Evolutionary conservation across 495 filamentous ascomycete species (phyloP), one percentile per base, ranked within the genome.

Genomic region (Daldinia grandis): DNA sequence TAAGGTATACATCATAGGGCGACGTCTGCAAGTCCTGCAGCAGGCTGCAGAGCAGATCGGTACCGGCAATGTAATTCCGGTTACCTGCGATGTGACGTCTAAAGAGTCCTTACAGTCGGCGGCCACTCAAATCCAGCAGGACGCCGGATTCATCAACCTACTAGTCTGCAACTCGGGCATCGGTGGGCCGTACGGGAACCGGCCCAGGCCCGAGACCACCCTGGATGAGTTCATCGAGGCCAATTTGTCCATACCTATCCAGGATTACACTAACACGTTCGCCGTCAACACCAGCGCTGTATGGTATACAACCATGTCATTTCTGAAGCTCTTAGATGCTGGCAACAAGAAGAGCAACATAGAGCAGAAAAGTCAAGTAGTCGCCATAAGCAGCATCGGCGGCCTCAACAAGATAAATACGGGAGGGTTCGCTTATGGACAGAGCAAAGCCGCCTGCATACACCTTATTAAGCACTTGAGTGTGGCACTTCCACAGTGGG

Each of bases 1-100:
- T 14, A 88, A 87, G 62, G 87, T 94, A 25, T 94, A 92, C 84
- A 92, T 94, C 56, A 71, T 90, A 40, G 90, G 90, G n/a, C 83
- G 91, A 28, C 85, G 90, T 9, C 73, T 85, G 40, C 82, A 88
- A 19, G 78, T 85, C 0, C 84, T 91, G 0, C 77, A 87, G 50
- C 75, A 80, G 33, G 85, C 86, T 14, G 82, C 85, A 2, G 74
- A 78, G 7, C 59, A 70, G 3, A 71, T 81, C 71, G 75, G 74
- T 27, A 75, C 78, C 17, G 74, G 76, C 54, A 77, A 82, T 5
- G 84, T 89, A 47, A 81, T 91, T 47, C 89, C 91, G 7, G 68
- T 92, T 28, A 71, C 77, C 58, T 89, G 87, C 69, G 91, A 93
- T 70, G 86, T 92, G 21, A 87, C 90, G 2, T 92, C 88, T 9